Conservation (phyloP, 2,329 filamentous ascomycete species). For the Trichoderma lentiforme region DNA sequence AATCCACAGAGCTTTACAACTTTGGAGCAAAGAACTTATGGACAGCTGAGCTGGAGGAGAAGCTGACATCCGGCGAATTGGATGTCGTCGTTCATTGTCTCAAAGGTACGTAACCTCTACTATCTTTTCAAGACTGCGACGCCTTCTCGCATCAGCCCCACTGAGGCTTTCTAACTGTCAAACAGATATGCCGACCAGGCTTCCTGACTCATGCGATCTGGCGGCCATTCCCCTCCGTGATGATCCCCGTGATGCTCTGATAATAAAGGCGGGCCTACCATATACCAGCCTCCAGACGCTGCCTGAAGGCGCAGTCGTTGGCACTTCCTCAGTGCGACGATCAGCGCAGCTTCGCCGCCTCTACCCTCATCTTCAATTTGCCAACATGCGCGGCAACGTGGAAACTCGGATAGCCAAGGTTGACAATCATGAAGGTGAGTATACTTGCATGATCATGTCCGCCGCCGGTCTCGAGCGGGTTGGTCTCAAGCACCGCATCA, state of each 20-base stretch:
- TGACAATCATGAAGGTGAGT: slow-evolving; percentile 3
- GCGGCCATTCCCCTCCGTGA: slow-evolving; percentile 12
- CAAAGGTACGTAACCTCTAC: neutral
- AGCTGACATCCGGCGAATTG: neutral
- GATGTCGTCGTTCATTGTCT: slow-evolving; percentile 16
- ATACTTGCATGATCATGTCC: slow-evolving; percentile 16
- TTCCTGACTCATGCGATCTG: slow-evolving; percentile 9
- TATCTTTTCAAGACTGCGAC: neutral
- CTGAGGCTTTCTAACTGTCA: neutral
- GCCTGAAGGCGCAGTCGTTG: slow-evolving; percentile 9
- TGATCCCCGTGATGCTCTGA: slow-evolving; percentile 13
- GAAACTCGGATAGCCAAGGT: slow-evolving; percentile 15
- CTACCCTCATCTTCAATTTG: slow-evolving; percentile 9
- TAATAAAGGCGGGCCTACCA: slow-evolving; percentile 5
- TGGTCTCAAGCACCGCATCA: slow-evolving; percentile 14
- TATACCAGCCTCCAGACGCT: neutral
- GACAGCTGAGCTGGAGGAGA: slow-evolving; percentile 12
- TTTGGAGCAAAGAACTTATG: slow-evolving; percentile 16
- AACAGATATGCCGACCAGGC: slow-evolving; percentile 13
- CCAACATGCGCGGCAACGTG: slow-evolving; percentile 13
- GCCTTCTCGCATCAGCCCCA: neutral
- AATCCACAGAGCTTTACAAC: slow-evolving; percentile 6
- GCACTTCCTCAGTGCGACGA: slow-evolving; percentile 10
- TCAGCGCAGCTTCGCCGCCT: slow-evolving; percentile 6
- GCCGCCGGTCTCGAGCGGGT: slow-evolving; percentile 8